A percentile compares a stretch with the other conserved stretches of the same genome.
Conservation (phyloP, 371 early-diverging fungal species). For the Lichtheimia corymbifera region DNA sequence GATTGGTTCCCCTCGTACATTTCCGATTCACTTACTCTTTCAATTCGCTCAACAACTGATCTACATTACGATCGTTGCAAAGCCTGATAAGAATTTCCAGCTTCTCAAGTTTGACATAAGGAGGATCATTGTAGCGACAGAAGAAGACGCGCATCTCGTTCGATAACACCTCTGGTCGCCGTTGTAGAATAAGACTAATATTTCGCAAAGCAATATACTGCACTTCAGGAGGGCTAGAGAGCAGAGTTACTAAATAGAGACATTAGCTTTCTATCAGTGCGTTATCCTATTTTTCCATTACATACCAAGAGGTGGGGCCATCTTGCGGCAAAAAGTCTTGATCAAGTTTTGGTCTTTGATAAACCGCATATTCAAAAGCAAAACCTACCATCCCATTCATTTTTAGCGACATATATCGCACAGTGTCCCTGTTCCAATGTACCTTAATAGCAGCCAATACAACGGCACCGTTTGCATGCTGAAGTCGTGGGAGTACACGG, state of each 20-base stretch:
- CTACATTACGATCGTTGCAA: conserved; percentile 77
- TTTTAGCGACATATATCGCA: background rate
- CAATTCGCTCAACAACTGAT: conserved; percentile 85
- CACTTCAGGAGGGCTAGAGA: conserved; percentile 88
- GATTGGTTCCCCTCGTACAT: background rate
- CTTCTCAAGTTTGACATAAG: conserved; percentile 94
- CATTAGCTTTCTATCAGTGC: background rate
- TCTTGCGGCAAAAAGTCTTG: conserved; percentile 70
- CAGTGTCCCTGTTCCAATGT: background rate
- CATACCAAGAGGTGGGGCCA: conserved; percentile 89
- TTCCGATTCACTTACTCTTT: conserved; percentile 71
- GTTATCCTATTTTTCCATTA: background rate
- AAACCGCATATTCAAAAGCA: conserved; percentile 64
- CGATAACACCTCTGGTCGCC: conserved; percentile 76
- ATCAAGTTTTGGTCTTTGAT: conserved; percentile 72
- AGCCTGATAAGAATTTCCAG: conserved; percentile 87
- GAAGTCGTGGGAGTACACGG: conserved; percentile 90
- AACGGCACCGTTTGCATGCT: conserved; percentile 55
- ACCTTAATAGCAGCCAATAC: conserved; percentile 79
- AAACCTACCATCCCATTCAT: conserved; percentile 35
- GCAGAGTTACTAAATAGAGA: conserved; percentile 69
- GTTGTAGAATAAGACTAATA: conserved; percentile 85
- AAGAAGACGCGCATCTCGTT: conserved; percentile 93
- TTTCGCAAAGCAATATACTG: conserved; percentile 94
- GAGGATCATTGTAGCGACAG: conserved; percentile 96